Conservation (phyloP, 176 grass and related monocot species). For the Eragrostis nindensis region DNA sequence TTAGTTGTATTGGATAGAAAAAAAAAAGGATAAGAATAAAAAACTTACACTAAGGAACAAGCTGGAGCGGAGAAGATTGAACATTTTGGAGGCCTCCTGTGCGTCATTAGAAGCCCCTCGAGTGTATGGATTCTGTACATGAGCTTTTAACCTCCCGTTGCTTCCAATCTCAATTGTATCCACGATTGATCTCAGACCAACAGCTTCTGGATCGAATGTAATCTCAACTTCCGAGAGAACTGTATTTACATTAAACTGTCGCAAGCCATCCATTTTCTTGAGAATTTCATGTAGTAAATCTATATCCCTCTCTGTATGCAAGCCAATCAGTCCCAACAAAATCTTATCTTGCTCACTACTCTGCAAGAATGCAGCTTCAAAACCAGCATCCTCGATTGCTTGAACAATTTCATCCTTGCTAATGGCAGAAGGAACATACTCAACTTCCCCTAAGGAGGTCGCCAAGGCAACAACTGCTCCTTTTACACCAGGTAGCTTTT, state of each 20-base stretch:
- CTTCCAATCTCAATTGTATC: slow-evolving; percentile 75
- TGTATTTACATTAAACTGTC: slow-evolving; percentile 62
- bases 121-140: slow-evolving; percentile 82
- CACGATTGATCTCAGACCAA: slow-evolving; percentile 79
- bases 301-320: slow-evolving; percentile 57
- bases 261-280: slow-evolving; percentile 62
- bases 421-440: slow-evolving; percentile 70
- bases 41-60: slow-evolving; percentile 89
- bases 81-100: slow-evolving; percentile 90
- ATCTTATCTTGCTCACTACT: slow-evolving; percentile 84
- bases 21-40: slow-evolving; percentile 23
- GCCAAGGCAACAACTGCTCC: slow-evolving; percentile 80
- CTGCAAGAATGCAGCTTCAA: slow-evolving; percentile 90
- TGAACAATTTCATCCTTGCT: slow-evolving; percentile 84
- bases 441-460: slow-evolving; percentile 89
- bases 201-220: slow-evolving; percentile 79
- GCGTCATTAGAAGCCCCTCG: slow-evolving; percentile 76
- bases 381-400: slow-evolving; percentile 97
- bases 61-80: slow-evolving; percentile 82
- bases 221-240: slow-evolving; percentile 68
- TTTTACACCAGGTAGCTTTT: slow-evolving; percentile 80
- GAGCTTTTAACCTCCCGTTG: slow-evolving; percentile 63
- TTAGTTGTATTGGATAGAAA: background rate
- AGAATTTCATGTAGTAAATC: slow-evolving; percentile 61
- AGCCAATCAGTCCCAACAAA: slow-evolving; percentile 63